These are phyloP conservation scores for Narthecium ossifragum DNA, from an alignment of 106 monocot species.

Conservation along the genomic window DNA sequence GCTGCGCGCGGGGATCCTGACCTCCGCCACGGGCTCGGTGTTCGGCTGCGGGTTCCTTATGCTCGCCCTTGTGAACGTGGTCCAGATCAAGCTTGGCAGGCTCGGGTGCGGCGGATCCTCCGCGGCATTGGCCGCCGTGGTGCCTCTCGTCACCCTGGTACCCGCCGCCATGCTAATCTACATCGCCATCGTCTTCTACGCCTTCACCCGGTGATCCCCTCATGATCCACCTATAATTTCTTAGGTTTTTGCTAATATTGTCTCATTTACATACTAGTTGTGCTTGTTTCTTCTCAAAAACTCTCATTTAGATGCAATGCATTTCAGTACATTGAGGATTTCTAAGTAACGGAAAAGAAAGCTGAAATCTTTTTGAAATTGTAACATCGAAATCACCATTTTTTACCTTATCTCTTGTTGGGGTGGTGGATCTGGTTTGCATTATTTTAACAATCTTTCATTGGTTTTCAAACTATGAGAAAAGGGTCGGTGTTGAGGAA, in stretches of 20 bases:
- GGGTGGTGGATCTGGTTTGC: too few species aligned
- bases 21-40: slow-evolving; percentile 51
- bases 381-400: too few species aligned
- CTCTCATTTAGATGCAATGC: too few species aligned
- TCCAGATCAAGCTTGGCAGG: slow-evolving; percentile 69
- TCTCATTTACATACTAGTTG: background rate
- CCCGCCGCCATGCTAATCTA: slow-evolving; percentile 64
- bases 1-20: slow-evolving; percentile 50
- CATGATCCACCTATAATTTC: background rate
- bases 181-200: slow-evolving; percentile 59
- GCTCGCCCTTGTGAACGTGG: slow-evolving; percentile 69
- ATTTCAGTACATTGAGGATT: too few species aligned
- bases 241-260: background rate
- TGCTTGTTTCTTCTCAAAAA: too few species aligned
- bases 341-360: too few species aligned
- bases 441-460: too few species aligned
- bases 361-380: too few species aligned
- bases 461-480: too few species aligned
- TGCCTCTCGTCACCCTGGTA: slow-evolving; percentile 53
- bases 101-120: slow-evolving; percentile 45
- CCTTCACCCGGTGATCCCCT: slow-evolving; percentile 52
- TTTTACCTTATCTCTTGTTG: too few species aligned
- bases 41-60: slow-evolving; percentile 62
- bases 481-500: too few species aligned
- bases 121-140: slow-evolving; percentile 35